These are phyloP conservation scores for Penicillium sp. DNA, from an alignment of 2,329 filamentous ascomycete genomes.

Conservation along the genomic window DNA sequence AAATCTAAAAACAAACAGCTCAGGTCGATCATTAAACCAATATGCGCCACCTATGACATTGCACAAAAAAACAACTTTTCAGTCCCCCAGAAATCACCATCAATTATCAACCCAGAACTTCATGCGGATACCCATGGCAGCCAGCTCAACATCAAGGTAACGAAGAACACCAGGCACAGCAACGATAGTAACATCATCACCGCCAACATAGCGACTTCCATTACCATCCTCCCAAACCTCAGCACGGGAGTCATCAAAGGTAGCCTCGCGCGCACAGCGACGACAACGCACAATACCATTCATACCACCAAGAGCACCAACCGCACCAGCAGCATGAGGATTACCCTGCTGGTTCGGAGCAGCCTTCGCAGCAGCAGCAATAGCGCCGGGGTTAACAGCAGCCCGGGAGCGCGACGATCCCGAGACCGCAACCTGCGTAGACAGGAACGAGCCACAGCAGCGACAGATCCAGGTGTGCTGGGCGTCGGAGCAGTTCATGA, in stretches of 20 bases:
- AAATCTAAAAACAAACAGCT: constrained; percentile 13
- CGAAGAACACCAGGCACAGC: constrained; percentile 90
- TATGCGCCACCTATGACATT: constrained; percentile 30
- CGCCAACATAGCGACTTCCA: constrained; percentile 81
- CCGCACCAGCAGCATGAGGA: constrained; percentile 46
- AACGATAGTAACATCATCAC: constrained; percentile 86
- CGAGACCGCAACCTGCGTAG: constrained; percentile 63
- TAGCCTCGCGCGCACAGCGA: constrained; percentile 69
- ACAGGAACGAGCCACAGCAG: constrained; percentile 85
- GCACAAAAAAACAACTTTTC: constrained; percentile 18
- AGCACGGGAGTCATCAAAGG: constrained; percentile 67
- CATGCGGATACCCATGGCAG: constrained; percentile 93
- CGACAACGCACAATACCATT: constrained; percentile 73
- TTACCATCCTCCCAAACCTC: constrained; percentile 85
- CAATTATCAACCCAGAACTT: constrained; percentile 76
- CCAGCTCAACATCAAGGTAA: constrained; percentile 91
- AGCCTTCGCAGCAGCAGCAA: constrained; percentile 33
- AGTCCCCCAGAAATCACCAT: background rate
- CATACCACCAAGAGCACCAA: constrained; percentile 63
- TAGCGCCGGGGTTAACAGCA: constrained; percentile 30
- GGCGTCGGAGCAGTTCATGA: constrained; percentile 97
- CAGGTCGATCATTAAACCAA: constrained; percentile 17
- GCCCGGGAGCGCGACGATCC: constrained; percentile 30
- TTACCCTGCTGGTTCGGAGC: constrained; percentile 29
- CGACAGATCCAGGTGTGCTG: constrained; percentile 87